Conservation (phyloP, 768 basidiomycete species). For the Termitomyces sp. region DNA sequence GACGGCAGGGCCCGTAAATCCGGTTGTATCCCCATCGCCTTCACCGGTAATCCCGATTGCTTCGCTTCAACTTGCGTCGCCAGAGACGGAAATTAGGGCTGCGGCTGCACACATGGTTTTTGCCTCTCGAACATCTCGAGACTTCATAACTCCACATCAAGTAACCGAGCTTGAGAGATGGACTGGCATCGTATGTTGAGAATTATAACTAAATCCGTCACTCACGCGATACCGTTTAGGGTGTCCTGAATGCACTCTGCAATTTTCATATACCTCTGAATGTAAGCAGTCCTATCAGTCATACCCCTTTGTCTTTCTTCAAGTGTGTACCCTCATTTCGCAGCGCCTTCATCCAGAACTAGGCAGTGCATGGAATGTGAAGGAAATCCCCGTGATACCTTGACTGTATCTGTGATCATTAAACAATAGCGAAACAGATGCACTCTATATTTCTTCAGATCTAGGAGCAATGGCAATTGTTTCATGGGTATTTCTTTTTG, state of each 20-base stretch:
- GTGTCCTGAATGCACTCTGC: slow-evolving; percentile 51
- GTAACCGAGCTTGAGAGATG: slow-evolving; percentile 57
- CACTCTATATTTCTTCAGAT: background rate
- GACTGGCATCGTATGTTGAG: slow-evolving; percentile 39
- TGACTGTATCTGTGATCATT: background rate
- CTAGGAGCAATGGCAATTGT: background rate
- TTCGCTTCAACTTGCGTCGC: slow-evolving; percentile 16
- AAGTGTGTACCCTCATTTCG: background rate
- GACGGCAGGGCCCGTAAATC: slow-evolving; percentile 36
- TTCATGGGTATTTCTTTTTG: background rate
- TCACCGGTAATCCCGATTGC: slow-evolving; percentile 12
- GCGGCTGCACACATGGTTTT: slow-evolving; percentile 81
- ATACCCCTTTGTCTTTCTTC: slow-evolving; percentile 1
- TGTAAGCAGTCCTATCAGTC: slow-evolving; percentile 30
- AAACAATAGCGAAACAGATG: background rate
- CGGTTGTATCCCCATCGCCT: slow-evolving; percentile 25
- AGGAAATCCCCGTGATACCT: background rate
- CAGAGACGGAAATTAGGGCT: slow-evolving; percentile 51
- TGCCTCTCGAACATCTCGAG: slow-evolving; percentile 64
- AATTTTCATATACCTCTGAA: slow-evolving; percentile 41
- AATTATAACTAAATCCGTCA: background rate
- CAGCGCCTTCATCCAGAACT: slow-evolving; percentile 48
- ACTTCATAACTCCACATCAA: slow-evolving; percentile 68
- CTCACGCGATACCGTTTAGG: slow-evolving; percentile 22
- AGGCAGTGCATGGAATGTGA: slow-evolving; percentile 52